Evolutionary conservation across 805 yeast species (phyloP).

Genomic region (Metschnikowia bowlesiae): DNA sequence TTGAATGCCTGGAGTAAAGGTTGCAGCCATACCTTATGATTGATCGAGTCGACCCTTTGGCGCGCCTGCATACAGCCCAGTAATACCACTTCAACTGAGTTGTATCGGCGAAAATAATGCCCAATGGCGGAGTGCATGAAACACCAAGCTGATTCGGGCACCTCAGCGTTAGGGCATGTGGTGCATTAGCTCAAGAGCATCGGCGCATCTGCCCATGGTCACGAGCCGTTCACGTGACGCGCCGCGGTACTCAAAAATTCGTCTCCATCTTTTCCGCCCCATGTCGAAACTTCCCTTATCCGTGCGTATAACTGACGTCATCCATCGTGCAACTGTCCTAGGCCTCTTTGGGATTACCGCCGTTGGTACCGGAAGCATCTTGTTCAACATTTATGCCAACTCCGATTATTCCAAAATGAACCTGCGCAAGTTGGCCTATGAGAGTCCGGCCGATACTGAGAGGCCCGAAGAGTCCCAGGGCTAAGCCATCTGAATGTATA

Average conservation of each 20-base stretch:
- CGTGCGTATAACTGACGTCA: conserved; percentile 41
- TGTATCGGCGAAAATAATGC: too few species aligned
- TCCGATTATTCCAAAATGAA: conserved; percentile 42
- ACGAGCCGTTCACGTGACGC: not conserved
- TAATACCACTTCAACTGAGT: too few species aligned
- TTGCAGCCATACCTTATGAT: too few species aligned
- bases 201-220: not conserved
- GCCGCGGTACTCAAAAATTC: not conserved
- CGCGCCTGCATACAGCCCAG: too few species aligned
- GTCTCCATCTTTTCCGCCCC: not conserved
- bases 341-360: conserved; percentile 35
- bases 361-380: conserved; percentile 36
- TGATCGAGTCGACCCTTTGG: too few species aligned
- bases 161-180: too few species aligned
- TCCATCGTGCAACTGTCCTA: conserved; percentile 40
- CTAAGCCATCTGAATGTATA: not conserved
- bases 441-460: conserved; percentile 14
- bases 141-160: too few species aligned
- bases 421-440: conserved; percentile 36
- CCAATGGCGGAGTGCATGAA: too few species aligned
- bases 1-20: too few species aligned
- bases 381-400: conserved; percentile 40
- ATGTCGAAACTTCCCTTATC: conserved; percentile 34
- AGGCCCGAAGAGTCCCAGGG: not conserved
- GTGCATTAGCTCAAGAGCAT: too few species aligned